Evolutionary conservation across 2,329 filamentous ascomycete genomes (phyloP).

Genomic region (Clarireedia hainanense): DNA sequence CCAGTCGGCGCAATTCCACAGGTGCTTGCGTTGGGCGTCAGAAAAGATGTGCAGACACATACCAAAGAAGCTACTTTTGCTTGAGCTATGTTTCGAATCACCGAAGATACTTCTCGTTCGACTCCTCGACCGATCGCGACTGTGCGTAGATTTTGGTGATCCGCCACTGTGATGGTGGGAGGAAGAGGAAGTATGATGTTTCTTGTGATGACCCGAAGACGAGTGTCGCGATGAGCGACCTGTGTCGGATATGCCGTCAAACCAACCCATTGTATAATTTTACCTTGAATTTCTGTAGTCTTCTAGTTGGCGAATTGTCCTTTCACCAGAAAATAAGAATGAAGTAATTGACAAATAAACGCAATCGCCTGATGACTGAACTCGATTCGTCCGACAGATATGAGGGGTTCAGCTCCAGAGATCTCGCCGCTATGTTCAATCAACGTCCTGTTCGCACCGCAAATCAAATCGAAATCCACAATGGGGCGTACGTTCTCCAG

Average conservation of each 20-base stretch:
- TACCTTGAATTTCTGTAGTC: not conserved
- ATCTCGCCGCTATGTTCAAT: constrained; percentile 6
- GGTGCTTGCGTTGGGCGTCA: not conserved
- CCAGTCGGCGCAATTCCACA: not conserved
- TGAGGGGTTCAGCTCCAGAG: constrained; percentile 1
- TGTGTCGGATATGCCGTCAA: constrained; percentile 33
- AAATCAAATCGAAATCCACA: not conserved
- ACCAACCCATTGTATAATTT: constrained; percentile 35
- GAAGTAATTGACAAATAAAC: not conserved
- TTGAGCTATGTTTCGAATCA: constrained; percentile 33
- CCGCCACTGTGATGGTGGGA: not conserved
- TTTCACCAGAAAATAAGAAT: not conserved
- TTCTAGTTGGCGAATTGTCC: not conserved
- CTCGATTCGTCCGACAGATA: not conserved
- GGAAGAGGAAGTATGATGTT: constrained; percentile 14
- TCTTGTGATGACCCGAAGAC: constrained; percentile 24
- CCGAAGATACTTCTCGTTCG: constrained; percentile 37
- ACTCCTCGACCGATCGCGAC: constrained; percentile 14
- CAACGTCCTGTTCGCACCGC: constrained; percentile 1
- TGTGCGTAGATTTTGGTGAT: constrained; percentile 9
- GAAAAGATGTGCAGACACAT: not conserved
- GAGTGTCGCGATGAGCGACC: constrained; percentile 24
- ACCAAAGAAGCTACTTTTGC: constrained; percentile 35
- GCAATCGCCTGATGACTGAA: not conserved
- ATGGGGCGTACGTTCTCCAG: not conserved